Evolutionary conservation across 2,329 filamentous ascomycete species (phyloP).

Genomic region (Trichoderma atrobrunneum): DNA sequence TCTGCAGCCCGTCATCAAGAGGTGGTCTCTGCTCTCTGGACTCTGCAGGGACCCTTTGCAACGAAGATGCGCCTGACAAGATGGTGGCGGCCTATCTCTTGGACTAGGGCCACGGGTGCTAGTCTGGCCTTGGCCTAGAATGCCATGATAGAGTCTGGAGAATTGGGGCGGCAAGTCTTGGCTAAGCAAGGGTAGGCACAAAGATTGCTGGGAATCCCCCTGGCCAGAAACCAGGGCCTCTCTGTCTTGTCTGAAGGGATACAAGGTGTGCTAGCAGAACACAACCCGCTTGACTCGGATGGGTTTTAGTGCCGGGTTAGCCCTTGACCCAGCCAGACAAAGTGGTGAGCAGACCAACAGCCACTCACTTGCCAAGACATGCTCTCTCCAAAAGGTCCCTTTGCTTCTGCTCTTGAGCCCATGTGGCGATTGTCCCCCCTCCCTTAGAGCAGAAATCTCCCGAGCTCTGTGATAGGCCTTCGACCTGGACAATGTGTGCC

Average conservation of each 20-base stretch:
- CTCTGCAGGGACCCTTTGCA: slow-evolving; percentile 18
- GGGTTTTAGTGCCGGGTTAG: not conserved
- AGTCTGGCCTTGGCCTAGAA: not conserved
- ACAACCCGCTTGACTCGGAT: not conserved
- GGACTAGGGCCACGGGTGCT: not conserved
- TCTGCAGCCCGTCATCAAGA: not conserved
- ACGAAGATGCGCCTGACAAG: not conserved
- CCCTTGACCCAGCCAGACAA: not conserved
- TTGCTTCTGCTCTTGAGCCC: not conserved
- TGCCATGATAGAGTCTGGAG: not conserved
- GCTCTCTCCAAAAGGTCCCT: slow-evolving; percentile 5
- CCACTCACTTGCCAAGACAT: slow-evolving; percentile 2
- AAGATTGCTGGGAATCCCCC: not conserved
- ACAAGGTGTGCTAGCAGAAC: not conserved
- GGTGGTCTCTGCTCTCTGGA: not conserved
- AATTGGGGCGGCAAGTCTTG: slow-evolving; percentile 6
- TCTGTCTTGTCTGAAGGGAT: not conserved
- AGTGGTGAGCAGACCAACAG: not conserved
- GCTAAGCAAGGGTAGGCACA: not conserved
- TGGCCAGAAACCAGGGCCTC: not conserved
- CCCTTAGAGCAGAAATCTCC: not conserved
- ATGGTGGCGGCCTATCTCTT: not conserved
- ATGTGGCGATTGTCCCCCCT: not conserved
- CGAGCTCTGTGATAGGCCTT: not conserved
- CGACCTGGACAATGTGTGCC: not conserved